Evolutionary conservation across 139 green algal species (phyloP), one percentile per base, ranked within the genome.

Genomic region (Pleodorina starrii): DNA sequence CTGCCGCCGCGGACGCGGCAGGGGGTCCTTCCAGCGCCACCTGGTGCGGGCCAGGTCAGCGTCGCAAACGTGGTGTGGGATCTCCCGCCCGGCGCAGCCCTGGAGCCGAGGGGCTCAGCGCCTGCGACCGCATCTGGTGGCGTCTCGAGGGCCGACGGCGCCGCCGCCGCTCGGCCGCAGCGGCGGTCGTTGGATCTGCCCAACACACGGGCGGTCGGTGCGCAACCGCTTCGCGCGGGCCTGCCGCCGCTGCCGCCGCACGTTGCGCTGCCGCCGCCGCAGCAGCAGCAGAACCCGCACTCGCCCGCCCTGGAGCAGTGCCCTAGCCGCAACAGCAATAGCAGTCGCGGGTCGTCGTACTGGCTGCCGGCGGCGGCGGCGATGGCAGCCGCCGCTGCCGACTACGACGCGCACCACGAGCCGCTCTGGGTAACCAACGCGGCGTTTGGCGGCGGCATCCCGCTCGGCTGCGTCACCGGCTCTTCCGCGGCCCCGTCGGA

Each of bases 351-450:
- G 6, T 73, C 63, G 35, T 73, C 63, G 1, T 73, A 73, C 63
- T 73, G 63, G 63, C 21, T 73, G 25, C 63, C 63, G 63, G 63
- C 63, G 29, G 63, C 63, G 63, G 63, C 63, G 63, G 63, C 19
- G 32, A 35, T 73, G 63, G 40, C 38, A 57, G 36, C 38, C 38
- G 38, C 27, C 5, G 40, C 72, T 6, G 72, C 40, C 29, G 71
- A 51, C 27, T 80, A 50, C 12, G 40, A 40, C 27, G 1, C 40
- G 11, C 16, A 29, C 44, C 38, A 83, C 29, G 38, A 63, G 50
- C 35, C 76, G 17, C 5, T 35, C 11, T 84, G 76, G 76, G 36
- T 71, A 32, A 68, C 48, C 35, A 84, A 84, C 76, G 76, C 76
- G 76, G 76, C 50, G 0, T 84, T 69, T 32, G 36, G 69, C 69